Evolutionary conservation across 768 basidiomycete species (phyloP).

Genomic region (Amylocystis lapponica): DNA sequence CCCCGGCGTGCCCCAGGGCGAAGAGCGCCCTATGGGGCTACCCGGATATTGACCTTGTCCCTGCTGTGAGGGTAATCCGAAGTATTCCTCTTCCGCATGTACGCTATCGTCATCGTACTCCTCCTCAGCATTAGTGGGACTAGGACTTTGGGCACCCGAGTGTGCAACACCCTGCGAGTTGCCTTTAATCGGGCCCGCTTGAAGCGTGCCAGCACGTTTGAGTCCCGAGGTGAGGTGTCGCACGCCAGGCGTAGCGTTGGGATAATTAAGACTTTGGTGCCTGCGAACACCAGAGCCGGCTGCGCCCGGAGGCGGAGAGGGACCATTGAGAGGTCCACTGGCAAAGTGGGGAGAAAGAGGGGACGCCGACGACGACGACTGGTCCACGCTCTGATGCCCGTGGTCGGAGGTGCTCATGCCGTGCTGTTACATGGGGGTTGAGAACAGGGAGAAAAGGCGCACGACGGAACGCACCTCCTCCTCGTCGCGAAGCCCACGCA

Average conservation of each 20-base stretch:
- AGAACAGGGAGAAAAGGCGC: constrained; percentile 8
- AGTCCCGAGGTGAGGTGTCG: constrained; percentile 50
- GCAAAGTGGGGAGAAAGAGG: constrained; percentile 62
- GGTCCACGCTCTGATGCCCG: constrained; percentile 44
- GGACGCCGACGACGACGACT: constrained; percentile 42
- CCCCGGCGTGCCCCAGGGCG: constrained; percentile 56
- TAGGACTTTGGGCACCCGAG: constrained; percentile 32
- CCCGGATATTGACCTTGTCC: constrained; percentile 38
- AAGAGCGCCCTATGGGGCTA: constrained; percentile 55
- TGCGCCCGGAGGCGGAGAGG: constrained; percentile 61
- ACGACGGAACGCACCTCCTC: constrained; percentile 49
- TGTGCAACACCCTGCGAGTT: constrained; percentile 18
- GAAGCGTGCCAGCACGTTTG: constrained; percentile 73
- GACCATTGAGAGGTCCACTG: constrained; percentile 37
- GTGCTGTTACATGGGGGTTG: constrained; percentile 28
- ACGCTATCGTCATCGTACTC: constrained; percentile 51
- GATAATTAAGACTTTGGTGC: constrained; percentile 75
- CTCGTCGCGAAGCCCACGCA: constrained; percentile 51
- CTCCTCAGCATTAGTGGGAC: constrained; percentile 50
- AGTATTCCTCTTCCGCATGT: constrained; percentile 48
- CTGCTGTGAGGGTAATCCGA: constrained; percentile 36
- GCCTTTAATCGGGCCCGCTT: constrained; percentile 41
- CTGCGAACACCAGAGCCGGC: constrained; percentile 60
- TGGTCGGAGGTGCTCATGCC: constrained; percentile 25
- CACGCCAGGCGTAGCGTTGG: constrained; percentile 44